A percentile compares a stretch with the other conserved stretches of the same genome.
Evolutionary conservation across 2,329 filamentous ascomycete species (phyloP).

Genomic region (Cordyceps militaris): DNA sequence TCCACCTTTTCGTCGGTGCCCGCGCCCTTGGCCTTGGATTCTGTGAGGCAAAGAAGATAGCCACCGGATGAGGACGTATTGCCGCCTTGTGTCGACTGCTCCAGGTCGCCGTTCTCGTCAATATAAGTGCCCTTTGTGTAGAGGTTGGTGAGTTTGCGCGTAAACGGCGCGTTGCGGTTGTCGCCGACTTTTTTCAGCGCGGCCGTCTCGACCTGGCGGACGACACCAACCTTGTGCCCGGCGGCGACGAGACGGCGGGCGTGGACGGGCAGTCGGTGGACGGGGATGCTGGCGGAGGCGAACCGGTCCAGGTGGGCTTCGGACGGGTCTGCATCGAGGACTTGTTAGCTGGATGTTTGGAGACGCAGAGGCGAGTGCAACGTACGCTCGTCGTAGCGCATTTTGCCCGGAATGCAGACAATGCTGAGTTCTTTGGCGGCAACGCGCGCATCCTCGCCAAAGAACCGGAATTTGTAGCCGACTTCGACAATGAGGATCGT

Average conservation of each 20-base stretch:
- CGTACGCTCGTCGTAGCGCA: constrained; percentile 83
- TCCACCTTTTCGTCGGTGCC: constrained; percentile 91
- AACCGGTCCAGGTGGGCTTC: constrained; percentile 90
- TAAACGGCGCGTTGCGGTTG: constrained; percentile 87
- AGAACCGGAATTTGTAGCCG: constrained; percentile 96
- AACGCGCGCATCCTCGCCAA: constrained; percentile 85
- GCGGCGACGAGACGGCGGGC: constrained; percentile 87
- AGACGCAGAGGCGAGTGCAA: constrained; percentile 12
- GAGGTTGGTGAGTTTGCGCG: constrained; percentile 86
- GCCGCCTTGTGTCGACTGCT: constrained; percentile 38
- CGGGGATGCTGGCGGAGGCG: constrained; percentile 90
- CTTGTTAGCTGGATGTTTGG: constrained; percentile 3
- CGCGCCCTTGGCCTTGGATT: constrained; percentile 68
- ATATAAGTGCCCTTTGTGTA: constrained; percentile 99
- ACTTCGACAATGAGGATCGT: constrained; percentile 89
- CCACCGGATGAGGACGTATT: constrained; percentile 56
- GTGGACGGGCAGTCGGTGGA: constrained; percentile 85
- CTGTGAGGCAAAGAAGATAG: constrained; percentile 90
- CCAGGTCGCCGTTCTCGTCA: constrained; percentile 80
- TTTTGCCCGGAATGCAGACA: constrained; percentile 92
- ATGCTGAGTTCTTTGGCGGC: constrained; percentile 90
- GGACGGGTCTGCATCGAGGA: constrained; percentile 54
- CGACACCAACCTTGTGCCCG: constrained; percentile 92
- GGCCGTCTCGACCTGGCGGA: constrained; percentile 89
- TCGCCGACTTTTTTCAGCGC: constrained; percentile 92